These are phyloP conservation scores for Talaromyces sp. DNA, from an alignment of 2,329 filamentous ascomycete genomes.

Conservation along the genomic window DNA sequence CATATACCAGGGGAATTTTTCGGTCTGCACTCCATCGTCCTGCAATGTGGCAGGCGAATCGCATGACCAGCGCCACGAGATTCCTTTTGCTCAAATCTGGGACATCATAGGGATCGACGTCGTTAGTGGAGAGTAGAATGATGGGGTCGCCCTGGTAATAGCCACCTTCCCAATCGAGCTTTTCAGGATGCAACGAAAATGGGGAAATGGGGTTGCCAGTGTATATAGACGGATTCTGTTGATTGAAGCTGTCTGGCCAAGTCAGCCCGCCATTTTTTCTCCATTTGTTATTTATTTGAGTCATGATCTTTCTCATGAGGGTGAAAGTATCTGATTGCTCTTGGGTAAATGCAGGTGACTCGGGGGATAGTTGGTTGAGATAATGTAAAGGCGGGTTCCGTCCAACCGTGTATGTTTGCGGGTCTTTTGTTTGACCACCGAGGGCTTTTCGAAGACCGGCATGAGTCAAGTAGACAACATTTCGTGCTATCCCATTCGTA, in stretches of 20 bases:
- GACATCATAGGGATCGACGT: slow-evolving; percentile 36
- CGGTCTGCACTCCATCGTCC: slow-evolving; percentile 36
- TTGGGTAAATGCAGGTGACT: slow-evolving; percentile 23
- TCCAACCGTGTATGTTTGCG: slow-evolving; percentile 30
- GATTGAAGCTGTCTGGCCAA: slow-evolving; percentile 21
- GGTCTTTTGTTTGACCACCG: slow-evolving; percentile 30
- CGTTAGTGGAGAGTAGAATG: slow-evolving; percentile 33
- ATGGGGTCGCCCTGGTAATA: slow-evolving; percentile 43
- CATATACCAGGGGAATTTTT: slow-evolving; percentile 36
- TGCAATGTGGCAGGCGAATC: slow-evolving; percentile 47
- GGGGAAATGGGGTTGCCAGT: slow-evolving; percentile 7
- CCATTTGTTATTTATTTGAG: slow-evolving; percentile 35
- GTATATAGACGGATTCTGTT: slow-evolving; percentile 8
- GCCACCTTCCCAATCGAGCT: slow-evolving; percentile 29
- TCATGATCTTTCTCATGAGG: slow-evolving; percentile 38
- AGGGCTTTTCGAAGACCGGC: slow-evolving; percentile 38
- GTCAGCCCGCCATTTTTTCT: slow-evolving; percentile 41
- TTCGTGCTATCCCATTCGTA: slow-evolving; percentile 51
- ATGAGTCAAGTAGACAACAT: slow-evolving; percentile 54
- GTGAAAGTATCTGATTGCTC: slow-evolving; percentile 37
- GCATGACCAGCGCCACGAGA: slow-evolving; percentile 51
- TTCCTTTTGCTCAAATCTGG: slow-evolving; percentile 38
- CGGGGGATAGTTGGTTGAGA: slow-evolving; percentile 22
- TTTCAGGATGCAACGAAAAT: slow-evolving; percentile 10
- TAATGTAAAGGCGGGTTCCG: slow-evolving; percentile 26